Base-by-base conservation (phyloP, 23 red algal species). In the Gracilaria caudata region DNA sequence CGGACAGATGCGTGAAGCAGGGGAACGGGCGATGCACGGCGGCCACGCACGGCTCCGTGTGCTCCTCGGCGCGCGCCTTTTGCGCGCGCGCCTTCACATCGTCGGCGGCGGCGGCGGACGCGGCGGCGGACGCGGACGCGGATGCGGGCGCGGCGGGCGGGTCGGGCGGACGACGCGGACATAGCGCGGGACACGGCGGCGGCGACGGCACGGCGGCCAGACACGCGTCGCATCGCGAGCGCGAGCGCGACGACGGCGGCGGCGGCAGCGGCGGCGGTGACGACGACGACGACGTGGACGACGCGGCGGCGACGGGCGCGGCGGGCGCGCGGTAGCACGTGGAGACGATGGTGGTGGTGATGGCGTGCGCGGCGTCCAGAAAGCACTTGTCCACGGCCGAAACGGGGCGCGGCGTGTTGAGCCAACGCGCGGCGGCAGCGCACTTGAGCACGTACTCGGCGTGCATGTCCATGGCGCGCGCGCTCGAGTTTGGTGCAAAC, bases 381-480 rank as follows among this genome's bases (percentile, higher is more conserved):
- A 83, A 83, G 41, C n/a, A 33, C 56, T 83, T 83, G 34, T 63
- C 57, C 4, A 83, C 63, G 49, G 37, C 79, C 44, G 37, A 29
- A 23, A 83, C 79, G 79, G 79, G 79, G 57, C 63, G 51, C 26
- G 79, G 79, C 20, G 79, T 83, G 58, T 83, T 83, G 59, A 83
- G 79, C 79, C 79, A 83, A 29, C 63, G 57, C 57, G 79, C 79
- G 10, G 79, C 79, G 10, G 61, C 57, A 36, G 54, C 35, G 58
- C 56, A 83, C 41, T 45, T 66, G 57, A 83, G 79, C 51, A 83
- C 51, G 79, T 83, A 83, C 56, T 83, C 79, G 51, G 79, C 79
- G 79, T 83, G 79, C 32, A 83, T 20, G 20, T 83, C 79, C 79
- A 83, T 83, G 35, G n/a, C n/a, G n/a, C n/a, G n/a, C n/a, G n/a